phyloP scores from a whole-genome alignment of 2,329 filamentous ascomycete species.

The Rosellinia necatrix region DNA sequence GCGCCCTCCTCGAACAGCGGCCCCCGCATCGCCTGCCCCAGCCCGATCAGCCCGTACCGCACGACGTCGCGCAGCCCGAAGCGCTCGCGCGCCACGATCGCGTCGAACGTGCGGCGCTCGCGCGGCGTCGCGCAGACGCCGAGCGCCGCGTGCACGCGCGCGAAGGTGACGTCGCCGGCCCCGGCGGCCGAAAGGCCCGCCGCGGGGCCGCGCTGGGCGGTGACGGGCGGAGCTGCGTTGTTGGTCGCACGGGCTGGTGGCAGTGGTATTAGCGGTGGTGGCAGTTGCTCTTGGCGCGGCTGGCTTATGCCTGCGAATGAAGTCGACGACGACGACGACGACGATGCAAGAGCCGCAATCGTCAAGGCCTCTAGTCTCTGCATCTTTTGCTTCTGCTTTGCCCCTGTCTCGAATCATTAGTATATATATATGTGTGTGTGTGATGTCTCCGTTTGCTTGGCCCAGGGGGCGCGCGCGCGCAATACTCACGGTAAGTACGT shows the following conservation, averaged over 20 bases:
- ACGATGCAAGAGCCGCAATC: conserved; percentile 7
- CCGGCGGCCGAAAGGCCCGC: neutral
- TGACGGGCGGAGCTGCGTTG: neutral
- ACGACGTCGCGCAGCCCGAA: conserved; percentile 18
- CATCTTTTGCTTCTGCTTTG: conserved; percentile 15
- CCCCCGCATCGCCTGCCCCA: conserved; percentile 10
- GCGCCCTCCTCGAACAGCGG: conserved; percentile 9
- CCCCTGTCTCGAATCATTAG: conserved; percentile 7
- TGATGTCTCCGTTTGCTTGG: no score
- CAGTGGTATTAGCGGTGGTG: neutral
- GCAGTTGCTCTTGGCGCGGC: neutral
- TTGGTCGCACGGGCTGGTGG: neutral
- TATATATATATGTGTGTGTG: neutral
- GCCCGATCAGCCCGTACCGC: conserved; percentile 19
- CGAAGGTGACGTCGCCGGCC: neutral
- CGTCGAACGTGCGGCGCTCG: conserved; percentile 10
- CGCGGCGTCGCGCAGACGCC: neutral
- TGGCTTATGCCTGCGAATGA: neutral
- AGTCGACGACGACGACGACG: neutral
- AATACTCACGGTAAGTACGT: conserved; percentile 4
- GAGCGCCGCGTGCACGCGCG: conserved; percentile 5
- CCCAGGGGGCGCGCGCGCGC: no score
- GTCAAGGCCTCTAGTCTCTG: conserved; percentile 14
- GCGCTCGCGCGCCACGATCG: conserved; percentile 9
- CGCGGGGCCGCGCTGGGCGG: neutral